Evolutionary conservation across 257 asterid genomes (phyloP), one percentile per base, ranked within the genome.

Genomic region (Przewalskia tangutica): DNA sequence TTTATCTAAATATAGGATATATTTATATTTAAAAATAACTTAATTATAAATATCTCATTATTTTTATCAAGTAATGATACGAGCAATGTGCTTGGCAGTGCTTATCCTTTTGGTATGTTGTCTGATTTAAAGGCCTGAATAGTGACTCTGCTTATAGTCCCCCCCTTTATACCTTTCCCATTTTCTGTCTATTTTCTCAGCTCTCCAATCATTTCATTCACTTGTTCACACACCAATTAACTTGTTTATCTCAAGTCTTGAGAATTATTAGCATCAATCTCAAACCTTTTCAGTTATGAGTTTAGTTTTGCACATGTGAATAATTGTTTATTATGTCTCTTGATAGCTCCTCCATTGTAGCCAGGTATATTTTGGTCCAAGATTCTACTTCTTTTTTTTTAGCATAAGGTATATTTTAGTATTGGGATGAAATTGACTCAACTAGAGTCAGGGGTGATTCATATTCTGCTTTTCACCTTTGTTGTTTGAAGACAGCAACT

Each of bases 331-430:
- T 71, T 32, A 70, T 81, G 80, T 62, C 84, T 84, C 81, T 80
- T 36, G 23, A 66, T 14, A 32, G 50, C 83, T 38, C 77, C 65
- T 13, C 44, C 68, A 23, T 85, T 34, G n/a, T 82, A 79, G 68
- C 83, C 89, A 85, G 89, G 91, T 87, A 34, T 51, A 10, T 64
- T 48, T 54, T 54, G 7, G 36, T 77, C 80, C 59, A 54, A 51
- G 53, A 78, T 2, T 53, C 36, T 36, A 42, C 80, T 78, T n/a
- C n/a, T 44, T 36, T 55, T 73, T 65, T 8, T 36, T 34, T 3
- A 12, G 13, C 4, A 55, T 4, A 34, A 66, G 13, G 59, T 56
- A 6, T 67, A 2, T 84, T 7, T 5, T 5, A 10, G 2, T 13
- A 2, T 32, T 63, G 75, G 10, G 4, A 27, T 7, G 11, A 27